Evolutionary conservation across 2,329 filamentous ascomycete genomes (phyloP).

Genomic region (Claviceps arundinis): DNA sequence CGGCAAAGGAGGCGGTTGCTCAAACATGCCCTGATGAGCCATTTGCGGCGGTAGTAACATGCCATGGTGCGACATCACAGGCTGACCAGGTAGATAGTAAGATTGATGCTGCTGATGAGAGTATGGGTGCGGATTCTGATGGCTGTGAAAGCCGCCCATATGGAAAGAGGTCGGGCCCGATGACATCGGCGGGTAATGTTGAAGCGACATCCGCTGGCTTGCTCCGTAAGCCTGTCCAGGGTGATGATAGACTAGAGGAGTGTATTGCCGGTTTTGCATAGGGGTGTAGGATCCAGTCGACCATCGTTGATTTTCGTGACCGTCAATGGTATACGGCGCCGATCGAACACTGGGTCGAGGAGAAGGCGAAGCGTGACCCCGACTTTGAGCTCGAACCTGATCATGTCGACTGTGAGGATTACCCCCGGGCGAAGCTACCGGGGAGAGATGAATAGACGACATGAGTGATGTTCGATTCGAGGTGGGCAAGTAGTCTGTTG

Average conservation of each 20-base stretch:
- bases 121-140: neutral
- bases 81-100: constrained; percentile 39
- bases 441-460: constrained; percentile 57
- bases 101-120: constrained; percentile 28
- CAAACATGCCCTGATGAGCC: constrained; percentile 39
- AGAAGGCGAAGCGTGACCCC: constrained; percentile 58
- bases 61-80: constrained; percentile 39
- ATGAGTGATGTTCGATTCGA: constrained; percentile 59
- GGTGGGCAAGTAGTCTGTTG: constrained; percentile 51
- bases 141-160: constrained; percentile 38
- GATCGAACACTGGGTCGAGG: constrained; percentile 55
- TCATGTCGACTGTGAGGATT: constrained; percentile 47
- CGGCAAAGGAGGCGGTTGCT: constrained; percentile 48
- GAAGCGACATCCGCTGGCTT: constrained; percentile 42
- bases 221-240: constrained; percentile 42
- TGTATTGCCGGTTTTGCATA: constrained; percentile 38
- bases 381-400: constrained; percentile 49
- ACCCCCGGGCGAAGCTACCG: constrained; percentile 58
- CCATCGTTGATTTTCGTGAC: constrained; percentile 58
- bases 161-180: constrained; percentile 30
- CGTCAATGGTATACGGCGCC: constrained; percentile 58
- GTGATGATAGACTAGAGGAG: constrained; percentile 50
- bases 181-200: constrained; percentile 13
- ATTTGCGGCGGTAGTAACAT: constrained; percentile 39
- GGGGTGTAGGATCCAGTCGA: constrained; percentile 62